Evolutionary conservation across 768 basidiomycete species (phyloP).

Genomic region (Pholiota conissans): DNA sequence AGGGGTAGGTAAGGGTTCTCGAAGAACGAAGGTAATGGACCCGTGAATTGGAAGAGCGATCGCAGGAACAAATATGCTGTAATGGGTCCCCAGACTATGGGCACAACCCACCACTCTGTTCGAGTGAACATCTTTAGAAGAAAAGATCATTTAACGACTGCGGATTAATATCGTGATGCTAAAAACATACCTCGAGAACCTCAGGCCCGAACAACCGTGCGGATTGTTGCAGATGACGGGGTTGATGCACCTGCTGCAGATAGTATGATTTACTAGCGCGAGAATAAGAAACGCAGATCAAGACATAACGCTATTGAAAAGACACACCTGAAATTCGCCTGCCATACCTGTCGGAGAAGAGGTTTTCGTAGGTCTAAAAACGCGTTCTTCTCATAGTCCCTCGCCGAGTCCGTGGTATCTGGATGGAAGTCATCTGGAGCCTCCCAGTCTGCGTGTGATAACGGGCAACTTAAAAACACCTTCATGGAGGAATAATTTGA

Average conservation of each 20-base stretch:
- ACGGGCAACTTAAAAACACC: neutral
- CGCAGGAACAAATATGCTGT: slow-evolving; percentile 75
- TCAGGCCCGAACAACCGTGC: slow-evolving; percentile 86
- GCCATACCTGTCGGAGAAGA: slow-evolving; percentile 83
- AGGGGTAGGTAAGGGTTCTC: slow-evolving; percentile 57
- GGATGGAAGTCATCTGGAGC: slow-evolving; percentile 89
- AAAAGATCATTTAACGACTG: slow-evolving; percentile 1
- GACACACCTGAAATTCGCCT: slow-evolving; percentile 75
- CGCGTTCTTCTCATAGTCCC: slow-evolving; percentile 85
- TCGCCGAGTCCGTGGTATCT: slow-evolving; percentile 78
- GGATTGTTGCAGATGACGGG: slow-evolving; percentile 79
- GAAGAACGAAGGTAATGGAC: slow-evolving; percentile 65
- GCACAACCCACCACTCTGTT: slow-evolving; percentile 93
- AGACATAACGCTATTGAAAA: neutral
- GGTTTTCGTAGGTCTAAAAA: slow-evolving; percentile 92
- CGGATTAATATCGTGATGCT: neutral
- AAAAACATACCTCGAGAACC: slow-evolving; percentile 67
- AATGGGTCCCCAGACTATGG: slow-evolving; percentile 90
- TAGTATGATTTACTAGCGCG: slow-evolving; percentile 85
- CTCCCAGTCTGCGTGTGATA: slow-evolving; percentile 69
- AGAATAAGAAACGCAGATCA: neutral
- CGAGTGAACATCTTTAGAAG: slow-evolving; percentile 66
- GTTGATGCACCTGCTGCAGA: slow-evolving; percentile 95
- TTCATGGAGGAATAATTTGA: slow-evolving; percentile 4
- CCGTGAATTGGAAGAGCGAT: slow-evolving; percentile 80